phyloP scores from a whole-genome alignment of 257 asterid species.

The Ilex aquifolium region DNA sequence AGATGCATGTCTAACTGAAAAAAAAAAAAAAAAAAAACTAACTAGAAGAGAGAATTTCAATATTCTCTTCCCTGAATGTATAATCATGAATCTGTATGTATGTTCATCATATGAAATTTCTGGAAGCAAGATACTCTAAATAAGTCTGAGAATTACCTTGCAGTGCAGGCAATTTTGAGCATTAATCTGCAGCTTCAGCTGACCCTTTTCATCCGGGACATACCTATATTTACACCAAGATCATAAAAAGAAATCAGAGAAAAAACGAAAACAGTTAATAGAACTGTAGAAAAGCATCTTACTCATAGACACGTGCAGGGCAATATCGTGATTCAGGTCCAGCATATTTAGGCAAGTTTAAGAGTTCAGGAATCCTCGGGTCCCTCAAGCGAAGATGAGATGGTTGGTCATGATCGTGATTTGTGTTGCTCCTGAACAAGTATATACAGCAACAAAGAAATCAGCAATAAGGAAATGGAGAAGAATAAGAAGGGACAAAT shows the following conservation, averaged over 20 bases:
- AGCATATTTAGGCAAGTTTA: slow-evolving; percentile 69
- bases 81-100: no score
- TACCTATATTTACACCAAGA: slow-evolving; percentile 41
- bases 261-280: not conserved
- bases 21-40: no score
- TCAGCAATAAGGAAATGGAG: not conserved
- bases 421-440: slow-evolving; percentile 78
- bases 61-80: no score
- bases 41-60: no score
- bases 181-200: slow-evolving; percentile 74
- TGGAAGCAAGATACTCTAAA: not conserved
- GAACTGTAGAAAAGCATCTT: slow-evolving; percentile 12
- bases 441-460: slow-evolving; percentile 5
- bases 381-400: slow-evolving; percentile 79
- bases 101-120: not conserved
- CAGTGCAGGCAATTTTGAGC: slow-evolving; percentile 97
- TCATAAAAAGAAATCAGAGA: not conserved
- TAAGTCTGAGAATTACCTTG: slow-evolving; percentile 54
- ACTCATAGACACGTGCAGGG: slow-evolving; percentile 97
- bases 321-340: slow-evolving; percentile 94
- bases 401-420: slow-evolving; percentile 95
- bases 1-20: no score
- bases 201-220: slow-evolving; percentile 57
- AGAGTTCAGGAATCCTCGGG: slow-evolving; percentile 56
- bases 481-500: not conserved